These are phyloP conservation scores for Alternaria ventricosa DNA, from an alignment of 2,329 filamentous ascomycete genomes.

Conservation along the genomic window DNA sequence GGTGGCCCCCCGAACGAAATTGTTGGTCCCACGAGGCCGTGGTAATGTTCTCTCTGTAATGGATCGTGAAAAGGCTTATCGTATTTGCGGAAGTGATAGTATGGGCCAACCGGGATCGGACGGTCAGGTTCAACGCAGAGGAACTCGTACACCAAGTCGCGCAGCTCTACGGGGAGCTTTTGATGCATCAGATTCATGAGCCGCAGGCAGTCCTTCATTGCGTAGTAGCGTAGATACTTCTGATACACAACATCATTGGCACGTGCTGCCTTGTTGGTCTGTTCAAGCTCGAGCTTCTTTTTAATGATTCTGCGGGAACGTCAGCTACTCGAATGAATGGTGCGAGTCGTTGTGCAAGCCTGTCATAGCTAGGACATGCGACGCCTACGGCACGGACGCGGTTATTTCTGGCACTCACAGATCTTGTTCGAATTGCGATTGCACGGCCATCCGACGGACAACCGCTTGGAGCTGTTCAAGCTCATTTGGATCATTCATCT, in stretches of 20 bases:
- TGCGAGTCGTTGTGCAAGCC: background rate
- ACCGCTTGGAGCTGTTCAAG: background rate
- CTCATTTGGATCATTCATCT: background rate
- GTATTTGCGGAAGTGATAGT: conserved; percentile 31
- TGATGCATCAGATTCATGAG: conserved; percentile 23
- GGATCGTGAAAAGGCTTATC: background rate
- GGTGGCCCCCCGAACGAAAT: background rate
- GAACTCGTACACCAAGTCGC: conserved; percentile 27
- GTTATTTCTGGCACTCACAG: background rate
- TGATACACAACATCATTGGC: background rate
- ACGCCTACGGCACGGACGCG: background rate
- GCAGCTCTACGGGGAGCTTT: conserved; percentile 28
- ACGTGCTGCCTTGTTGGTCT: background rate
- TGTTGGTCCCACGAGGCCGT: background rate
- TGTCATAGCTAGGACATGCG: background rate
- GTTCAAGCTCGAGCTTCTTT: conserved; percentile 5
- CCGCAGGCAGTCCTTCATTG: conserved; percentile 20
- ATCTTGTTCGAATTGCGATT: background rate
- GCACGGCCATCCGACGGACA: background rate
- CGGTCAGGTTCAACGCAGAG: conserved; percentile 29
- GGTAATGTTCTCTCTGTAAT: background rate
- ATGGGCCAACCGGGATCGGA: conserved; percentile 28
- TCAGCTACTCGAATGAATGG: background rate
- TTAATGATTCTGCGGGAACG: background rate
- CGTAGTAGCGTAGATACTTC: conserved; percentile 7